Percentiles rank a stretch among this genome's conserved stretches.
phyloP scores from a whole-genome alignment of 23 red algal genomes.

The Pyropia yezoensis region DNA sequence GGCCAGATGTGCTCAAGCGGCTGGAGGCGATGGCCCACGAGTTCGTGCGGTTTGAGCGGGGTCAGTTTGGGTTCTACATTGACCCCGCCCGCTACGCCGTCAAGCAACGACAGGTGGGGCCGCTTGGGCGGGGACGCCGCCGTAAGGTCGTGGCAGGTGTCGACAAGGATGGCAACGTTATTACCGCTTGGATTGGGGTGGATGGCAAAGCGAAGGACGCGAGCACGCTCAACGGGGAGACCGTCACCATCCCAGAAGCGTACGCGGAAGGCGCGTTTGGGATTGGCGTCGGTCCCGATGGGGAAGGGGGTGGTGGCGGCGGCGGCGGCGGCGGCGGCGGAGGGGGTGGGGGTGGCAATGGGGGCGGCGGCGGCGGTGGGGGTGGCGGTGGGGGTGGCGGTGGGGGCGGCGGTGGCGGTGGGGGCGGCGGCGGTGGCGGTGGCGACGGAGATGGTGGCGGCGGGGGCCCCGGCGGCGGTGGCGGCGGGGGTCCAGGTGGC shows the following conservation, averaged over 20 bases:
- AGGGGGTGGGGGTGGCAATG: neutral
- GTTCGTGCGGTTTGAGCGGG: conserved; percentile 82
- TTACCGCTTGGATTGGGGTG: conserved; percentile 85
- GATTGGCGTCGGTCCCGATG: neutral
- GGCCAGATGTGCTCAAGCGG: conserved; percentile 76
- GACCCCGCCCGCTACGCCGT: conserved; percentile 89
- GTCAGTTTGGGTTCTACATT: conserved; percentile 87
- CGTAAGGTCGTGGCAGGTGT: conserved; percentile 76
- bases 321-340: conserved; percentile 27
- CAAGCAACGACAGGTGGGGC: conserved; percentile 66
- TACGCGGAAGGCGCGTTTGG: conserved; percentile 56
- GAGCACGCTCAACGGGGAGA: conserved; percentile 44
- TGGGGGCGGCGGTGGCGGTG: conserved; percentile 11
- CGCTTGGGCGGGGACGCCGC: conserved; percentile 49
- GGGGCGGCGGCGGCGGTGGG: neutral
- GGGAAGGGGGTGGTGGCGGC: conserved; percentile 11
- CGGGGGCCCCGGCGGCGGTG: neutral
- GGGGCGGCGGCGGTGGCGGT: conserved; percentile 6
- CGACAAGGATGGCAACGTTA: conserved; percentile 83
- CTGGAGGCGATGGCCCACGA: conserved; percentile 83
- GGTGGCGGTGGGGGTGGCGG: conserved; percentile 12
- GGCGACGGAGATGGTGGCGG: conserved; percentile 16
- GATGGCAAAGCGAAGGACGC: conserved; percentile 50
- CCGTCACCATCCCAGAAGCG: conserved; percentile 59
- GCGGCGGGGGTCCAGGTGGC: conserved; percentile 7